These are phyloP conservation scores for Hemileccinum impolitum DNA, from an alignment of 768 basidiomycete genomes.

Conservation along the genomic window DNA sequence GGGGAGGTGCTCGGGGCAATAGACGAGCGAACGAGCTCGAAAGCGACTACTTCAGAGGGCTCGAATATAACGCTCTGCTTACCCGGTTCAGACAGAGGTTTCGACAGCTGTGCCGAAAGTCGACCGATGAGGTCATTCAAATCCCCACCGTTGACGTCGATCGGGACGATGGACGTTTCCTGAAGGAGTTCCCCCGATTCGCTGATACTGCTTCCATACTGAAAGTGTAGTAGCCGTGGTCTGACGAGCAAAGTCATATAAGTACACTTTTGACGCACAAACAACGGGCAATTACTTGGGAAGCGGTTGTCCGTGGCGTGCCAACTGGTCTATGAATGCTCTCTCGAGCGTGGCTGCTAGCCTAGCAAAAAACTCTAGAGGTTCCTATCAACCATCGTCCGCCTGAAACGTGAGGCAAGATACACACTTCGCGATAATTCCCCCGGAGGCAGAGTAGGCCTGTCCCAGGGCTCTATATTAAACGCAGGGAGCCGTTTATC, in stretches of 20 bases:
- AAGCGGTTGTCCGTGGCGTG: constrained; percentile 29
- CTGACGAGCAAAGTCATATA: constrained; percentile 7
- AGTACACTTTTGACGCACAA: not conserved
- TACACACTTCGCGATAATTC: constrained; percentile 42
- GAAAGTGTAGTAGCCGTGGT: constrained; percentile 52
- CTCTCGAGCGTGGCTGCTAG: constrained; percentile 45
- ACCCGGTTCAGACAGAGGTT: constrained; percentile 20
- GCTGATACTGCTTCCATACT: constrained; percentile 44
- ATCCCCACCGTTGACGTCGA: constrained; percentile 45
- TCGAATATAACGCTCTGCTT: constrained; percentile 59
- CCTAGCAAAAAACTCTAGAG: constrained; percentile 47
- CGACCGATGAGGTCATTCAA: constrained; percentile 59
- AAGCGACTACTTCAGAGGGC: constrained; percentile 62
- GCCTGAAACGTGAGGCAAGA: not conserved
- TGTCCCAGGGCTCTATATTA: constrained; percentile 39
- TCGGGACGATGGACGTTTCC: constrained; percentile 47
- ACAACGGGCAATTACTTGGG: constrained; percentile 29
- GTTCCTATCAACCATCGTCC: constrained; percentile 11
- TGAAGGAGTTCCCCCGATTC: constrained; percentile 31
- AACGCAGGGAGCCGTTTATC: constrained; percentile 48
- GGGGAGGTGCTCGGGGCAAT: constrained; percentile 13
- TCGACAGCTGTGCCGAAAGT: constrained; percentile 34
- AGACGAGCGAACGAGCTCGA: constrained; percentile 41
- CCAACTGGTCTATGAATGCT: constrained; percentile 37
- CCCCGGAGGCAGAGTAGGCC: constrained; percentile 35